These are phyloP conservation scores for Betula pendula DNA, from an alignment of 306 rosid species.

Conservation along the genomic window DNA sequence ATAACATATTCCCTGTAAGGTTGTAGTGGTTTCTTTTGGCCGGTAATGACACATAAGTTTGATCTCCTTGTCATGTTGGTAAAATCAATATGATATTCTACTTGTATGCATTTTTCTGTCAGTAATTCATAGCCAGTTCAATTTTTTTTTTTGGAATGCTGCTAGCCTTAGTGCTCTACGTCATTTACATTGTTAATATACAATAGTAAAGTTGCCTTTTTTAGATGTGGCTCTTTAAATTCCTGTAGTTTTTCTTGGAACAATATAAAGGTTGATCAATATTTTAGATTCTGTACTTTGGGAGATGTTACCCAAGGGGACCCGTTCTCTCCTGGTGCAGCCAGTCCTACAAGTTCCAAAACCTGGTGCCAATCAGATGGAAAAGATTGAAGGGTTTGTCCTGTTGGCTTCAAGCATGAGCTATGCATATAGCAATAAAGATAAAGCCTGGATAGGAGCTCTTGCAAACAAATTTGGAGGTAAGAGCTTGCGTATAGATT, in stretches of 20 bases:
- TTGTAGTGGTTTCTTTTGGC: background rate
- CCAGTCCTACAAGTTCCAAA: conserved; percentile 49
- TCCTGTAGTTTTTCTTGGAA: conserved; percentile 20
- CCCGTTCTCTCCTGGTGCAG: conserved; percentile 68
- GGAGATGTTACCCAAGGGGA: conserved; percentile 69
- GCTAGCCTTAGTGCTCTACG: background rate
- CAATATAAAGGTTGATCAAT: conserved; percentile 28
- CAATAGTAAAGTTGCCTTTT: background rate
- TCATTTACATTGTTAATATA: background rate
- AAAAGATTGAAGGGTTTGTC: conserved; percentile 55
- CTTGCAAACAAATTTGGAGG: conserved; percentile 64
- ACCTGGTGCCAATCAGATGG: conserved; percentile 32
- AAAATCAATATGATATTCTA: background rate
- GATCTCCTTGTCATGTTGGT: background rate
- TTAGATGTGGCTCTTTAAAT: background rate
- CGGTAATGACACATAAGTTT: background rate
- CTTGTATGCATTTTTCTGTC: background rate
- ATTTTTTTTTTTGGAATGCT: background rate
- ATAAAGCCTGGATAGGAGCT: conserved; percentile 80
- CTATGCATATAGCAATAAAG: conserved; percentile 74
- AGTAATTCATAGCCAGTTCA: background rate
- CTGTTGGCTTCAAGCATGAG: conserved; percentile 65
- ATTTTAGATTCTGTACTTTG: conserved; percentile 72
- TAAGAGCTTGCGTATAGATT: conserved; percentile 14
- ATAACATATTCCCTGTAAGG: background rate